Evolutionary conservation across 2,329 filamentous ascomycete genomes (phyloP), one percentile per base, ranked within the genome.

Genomic region (Hymenoscyphus fructigenus): DNA sequence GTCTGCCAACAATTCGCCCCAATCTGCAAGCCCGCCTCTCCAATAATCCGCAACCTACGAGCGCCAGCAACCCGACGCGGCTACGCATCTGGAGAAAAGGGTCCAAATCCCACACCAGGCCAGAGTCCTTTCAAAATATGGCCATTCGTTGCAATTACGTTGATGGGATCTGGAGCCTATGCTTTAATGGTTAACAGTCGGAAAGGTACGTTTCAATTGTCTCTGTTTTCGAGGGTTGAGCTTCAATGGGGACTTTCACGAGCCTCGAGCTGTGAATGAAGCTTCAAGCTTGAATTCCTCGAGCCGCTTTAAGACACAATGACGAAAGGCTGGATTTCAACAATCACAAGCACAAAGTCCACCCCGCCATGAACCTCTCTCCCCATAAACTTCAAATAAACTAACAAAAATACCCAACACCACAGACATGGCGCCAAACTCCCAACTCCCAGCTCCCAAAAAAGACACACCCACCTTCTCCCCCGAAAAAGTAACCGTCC

Each of bases 401-500:
- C 79, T 38, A 73, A 77, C 60, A 65, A 65, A 17, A 10, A 14
- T 14, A 53, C 20, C 5, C 47, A 23, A 23, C 47, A 53, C 9
- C 36, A 23, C 47, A 53, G 47, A 53, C n/a, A 53, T 53, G 47
- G 47, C n/a, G 47, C 47, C 47, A 23, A 67, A 65, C 36, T 58
- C 64, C 15, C 69, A 71, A 69, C 79, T 80, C 74, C 78, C 79
- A 66, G 79, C 82, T 69, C 82, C 84, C 34, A 76, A 80, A 68
- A 89, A 89, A 77, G 76, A 69, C 60, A 78, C 75, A 7, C 90
- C 93, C 4, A 87, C 87, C 75, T 97, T 96, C 84, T 88, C 86
- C 65, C 81, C 89, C 59, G 75, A 86, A 64, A 84, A 93, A 66
- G 91, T 96, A 36, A 95, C 92, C n/a, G 93, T 98, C 65, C 82